These are phyloP conservation scores for Hyaloscypha finlandica DNA, from an alignment of 495 filamentous ascomycete genomes.

Conservation along the genomic window DNA sequence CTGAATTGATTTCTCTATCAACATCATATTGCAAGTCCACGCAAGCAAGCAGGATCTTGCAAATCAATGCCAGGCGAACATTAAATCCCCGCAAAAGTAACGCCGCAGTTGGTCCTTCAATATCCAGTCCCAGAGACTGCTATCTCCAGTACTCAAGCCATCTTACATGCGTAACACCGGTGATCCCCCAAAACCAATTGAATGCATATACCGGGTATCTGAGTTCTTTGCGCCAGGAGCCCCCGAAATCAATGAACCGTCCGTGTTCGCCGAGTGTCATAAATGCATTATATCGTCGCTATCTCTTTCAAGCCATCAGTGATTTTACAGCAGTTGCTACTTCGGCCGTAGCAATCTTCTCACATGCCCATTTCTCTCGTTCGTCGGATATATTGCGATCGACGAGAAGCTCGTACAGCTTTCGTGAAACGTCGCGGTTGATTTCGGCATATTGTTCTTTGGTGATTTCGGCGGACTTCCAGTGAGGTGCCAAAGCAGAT, in stretches of 20 bases:
- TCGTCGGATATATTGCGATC: constrained; percentile 59
- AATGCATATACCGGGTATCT: constrained; percentile 26
- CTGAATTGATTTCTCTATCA: constrained; percentile 5
- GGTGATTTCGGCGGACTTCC: constrained; percentile 61
- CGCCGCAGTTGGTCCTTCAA: constrained; percentile 12
- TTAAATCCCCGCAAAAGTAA: neutral
- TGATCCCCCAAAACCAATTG: constrained; percentile 13
- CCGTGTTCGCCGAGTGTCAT: constrained; percentile 19
- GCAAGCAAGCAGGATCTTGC: neutral
- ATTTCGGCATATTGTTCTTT: constrained; percentile 86
- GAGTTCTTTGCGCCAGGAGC: constrained; percentile 14
- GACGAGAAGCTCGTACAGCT: constrained; percentile 79
- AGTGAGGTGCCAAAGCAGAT: constrained; percentile 73
- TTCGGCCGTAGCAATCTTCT: constrained; percentile 70
- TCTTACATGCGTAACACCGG: constrained; percentile 5
- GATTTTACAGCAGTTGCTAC: constrained; percentile 64
- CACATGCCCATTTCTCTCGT: constrained; percentile 60
- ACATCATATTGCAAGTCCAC: constrained; percentile 1
- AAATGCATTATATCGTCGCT: constrained; percentile 11
- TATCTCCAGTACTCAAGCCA: constrained; percentile 9
- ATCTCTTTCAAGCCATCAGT: constrained; percentile 13
- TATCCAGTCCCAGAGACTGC: constrained; percentile 1
- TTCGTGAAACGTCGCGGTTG: constrained; percentile 79
- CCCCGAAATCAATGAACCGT: constrained; percentile 10
- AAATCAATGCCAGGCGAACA: neutral